phyloP scores from a whole-genome alignment of 352 stramenopile species.

The Phytophthora quininea region DNA sequence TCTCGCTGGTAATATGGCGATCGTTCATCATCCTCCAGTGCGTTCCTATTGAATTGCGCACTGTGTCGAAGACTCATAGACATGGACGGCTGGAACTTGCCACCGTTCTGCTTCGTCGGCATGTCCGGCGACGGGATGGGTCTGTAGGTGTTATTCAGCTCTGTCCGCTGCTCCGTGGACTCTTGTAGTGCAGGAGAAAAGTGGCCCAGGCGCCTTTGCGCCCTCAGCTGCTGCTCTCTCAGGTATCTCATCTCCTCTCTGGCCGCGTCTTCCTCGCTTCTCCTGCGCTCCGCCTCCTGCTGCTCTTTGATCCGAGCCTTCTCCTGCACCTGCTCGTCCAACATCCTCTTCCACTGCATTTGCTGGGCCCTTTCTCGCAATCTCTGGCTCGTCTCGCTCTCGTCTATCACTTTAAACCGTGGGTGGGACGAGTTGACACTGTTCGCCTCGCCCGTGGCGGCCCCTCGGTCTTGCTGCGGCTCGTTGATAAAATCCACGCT shows the following conservation, averaged over 20 bases:
- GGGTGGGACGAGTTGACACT: constrained; percentile 32
- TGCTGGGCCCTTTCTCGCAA: constrained; percentile 68
- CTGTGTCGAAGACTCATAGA: constrained; percentile 16
- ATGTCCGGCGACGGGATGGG: constrained; percentile 21
- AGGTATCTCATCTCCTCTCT: constrained; percentile 59
- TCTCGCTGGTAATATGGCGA: constrained; percentile 24
- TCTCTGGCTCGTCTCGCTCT: constrained; percentile 56
- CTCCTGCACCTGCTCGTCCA: constrained; percentile 80
- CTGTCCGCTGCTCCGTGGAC: constrained; percentile 13
- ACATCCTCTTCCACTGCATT: constrained; percentile 66
- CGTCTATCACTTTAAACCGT: constrained; percentile 68
- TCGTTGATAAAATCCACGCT: constrained; percentile 23
- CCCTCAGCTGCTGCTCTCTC: constrained; percentile 66
- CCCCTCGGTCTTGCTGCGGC: constrained; percentile 35
- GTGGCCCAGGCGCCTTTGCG: constrained; percentile 49
- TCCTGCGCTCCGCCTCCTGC: constrained; percentile 44
- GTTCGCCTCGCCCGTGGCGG: constrained; percentile 33
- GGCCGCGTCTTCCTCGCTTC: constrained; percentile 44
- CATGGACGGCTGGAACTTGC: constrained; percentile 18
- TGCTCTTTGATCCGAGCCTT: constrained; percentile 60
- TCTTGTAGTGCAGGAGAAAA: constrained; percentile 20
- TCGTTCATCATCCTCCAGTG: constrained; percentile 16
- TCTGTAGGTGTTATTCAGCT: constrained; percentile 17
- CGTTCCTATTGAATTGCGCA: constrained; percentile 20
- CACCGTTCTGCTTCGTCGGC: constrained; percentile 12